A percentile compares a stretch with the other conserved stretches of the same genome.
Conservation (phyloP, 164 flowering plant genomes). For the Liriodendron chinense region DNA sequence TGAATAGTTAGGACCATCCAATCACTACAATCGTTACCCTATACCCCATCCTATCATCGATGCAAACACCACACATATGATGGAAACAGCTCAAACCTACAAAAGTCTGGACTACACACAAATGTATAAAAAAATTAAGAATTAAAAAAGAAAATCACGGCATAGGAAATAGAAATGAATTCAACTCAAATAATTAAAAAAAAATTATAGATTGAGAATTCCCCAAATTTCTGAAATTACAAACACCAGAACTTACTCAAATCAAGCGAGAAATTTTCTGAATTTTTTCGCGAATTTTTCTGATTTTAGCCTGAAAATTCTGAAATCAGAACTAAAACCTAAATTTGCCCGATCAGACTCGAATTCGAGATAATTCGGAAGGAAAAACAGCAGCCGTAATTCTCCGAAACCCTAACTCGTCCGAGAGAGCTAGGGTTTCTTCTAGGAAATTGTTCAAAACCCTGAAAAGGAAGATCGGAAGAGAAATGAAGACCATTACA, state of each 20-base stretch:
- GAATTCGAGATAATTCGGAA: background rate
- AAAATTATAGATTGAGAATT: background rate
- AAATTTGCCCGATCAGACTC: background rate
- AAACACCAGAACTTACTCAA: background rate
- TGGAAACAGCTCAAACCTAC: too few relatives aligned
- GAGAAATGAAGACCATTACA: background rate
- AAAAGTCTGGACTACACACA: too few relatives aligned
- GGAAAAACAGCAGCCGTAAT: background rate
- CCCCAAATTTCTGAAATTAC: background rate
- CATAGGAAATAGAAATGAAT: background rate
- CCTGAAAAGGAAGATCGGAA: background rate
- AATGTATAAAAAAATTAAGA: too few relatives aligned
- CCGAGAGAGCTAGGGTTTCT: background rate
- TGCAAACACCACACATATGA: too few relatives aligned
- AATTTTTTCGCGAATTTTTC: too few relatives aligned
- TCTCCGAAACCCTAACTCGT: background rate
- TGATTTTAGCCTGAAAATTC: too few relatives aligned
- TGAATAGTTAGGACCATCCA: too few relatives aligned
- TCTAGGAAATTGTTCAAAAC: background rate
- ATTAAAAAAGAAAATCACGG: background rate
- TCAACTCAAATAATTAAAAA: background rate
- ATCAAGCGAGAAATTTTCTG: background rate
- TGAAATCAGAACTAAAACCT: background rate
- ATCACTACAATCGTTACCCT: too few relatives aligned
- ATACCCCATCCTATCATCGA: too few relatives aligned